phyloP scores from a whole-genome alignment of 768 basidiomycete genomes.

The Kwoniella heveanensis region DNA sequence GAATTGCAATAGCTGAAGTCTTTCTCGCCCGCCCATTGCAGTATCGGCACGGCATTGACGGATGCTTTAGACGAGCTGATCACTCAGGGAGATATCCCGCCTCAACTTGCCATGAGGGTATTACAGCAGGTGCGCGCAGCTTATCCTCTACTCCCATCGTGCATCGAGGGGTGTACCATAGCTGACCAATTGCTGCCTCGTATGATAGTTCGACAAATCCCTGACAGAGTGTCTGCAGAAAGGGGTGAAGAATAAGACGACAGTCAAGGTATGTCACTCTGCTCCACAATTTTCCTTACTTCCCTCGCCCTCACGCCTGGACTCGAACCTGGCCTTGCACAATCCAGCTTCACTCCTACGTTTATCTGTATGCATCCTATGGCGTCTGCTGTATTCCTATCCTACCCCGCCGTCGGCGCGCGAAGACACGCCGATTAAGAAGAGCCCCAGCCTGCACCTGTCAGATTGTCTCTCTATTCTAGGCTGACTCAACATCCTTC shows the following conservation, averaged over 20 bases:
- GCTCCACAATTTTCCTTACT: slow-evolving; percentile 1
- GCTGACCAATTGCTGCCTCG: neutral
- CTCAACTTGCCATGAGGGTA: slow-evolving; percentile 98
- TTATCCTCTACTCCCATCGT: neutral
- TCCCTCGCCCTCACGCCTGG: too few relatives aligned
- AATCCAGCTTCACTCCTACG: too few relatives aligned
- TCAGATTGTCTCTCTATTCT: too few relatives aligned
- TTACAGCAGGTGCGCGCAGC: slow-evolving; percentile 77
- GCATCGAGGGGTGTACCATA: neutral
- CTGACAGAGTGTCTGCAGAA: slow-evolving; percentile 89
- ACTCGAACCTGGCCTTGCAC: too few relatives aligned
- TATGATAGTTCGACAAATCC: slow-evolving; percentile 80
- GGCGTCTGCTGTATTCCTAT: too few relatives aligned
- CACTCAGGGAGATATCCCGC: slow-evolving; percentile 92
- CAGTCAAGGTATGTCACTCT: slow-evolving; percentile 68
- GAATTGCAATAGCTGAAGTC: too few relatives aligned
- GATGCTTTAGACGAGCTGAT: slow-evolving; percentile 99
- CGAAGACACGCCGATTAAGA: too few relatives aligned
- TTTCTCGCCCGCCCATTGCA: too few relatives aligned
- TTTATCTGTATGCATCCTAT: too few relatives aligned
- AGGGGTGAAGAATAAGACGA: slow-evolving; percentile 92
- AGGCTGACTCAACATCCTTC: neutral
- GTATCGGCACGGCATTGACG: slow-evolving; percentile 94
- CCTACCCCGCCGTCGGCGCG: too few relatives aligned
- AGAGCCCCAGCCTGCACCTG: too few relatives aligned